These are phyloP conservation scores for Asparagopsis taxiformis DNA, from an alignment of 31 red algal species.

Conservation along the genomic window DNA sequence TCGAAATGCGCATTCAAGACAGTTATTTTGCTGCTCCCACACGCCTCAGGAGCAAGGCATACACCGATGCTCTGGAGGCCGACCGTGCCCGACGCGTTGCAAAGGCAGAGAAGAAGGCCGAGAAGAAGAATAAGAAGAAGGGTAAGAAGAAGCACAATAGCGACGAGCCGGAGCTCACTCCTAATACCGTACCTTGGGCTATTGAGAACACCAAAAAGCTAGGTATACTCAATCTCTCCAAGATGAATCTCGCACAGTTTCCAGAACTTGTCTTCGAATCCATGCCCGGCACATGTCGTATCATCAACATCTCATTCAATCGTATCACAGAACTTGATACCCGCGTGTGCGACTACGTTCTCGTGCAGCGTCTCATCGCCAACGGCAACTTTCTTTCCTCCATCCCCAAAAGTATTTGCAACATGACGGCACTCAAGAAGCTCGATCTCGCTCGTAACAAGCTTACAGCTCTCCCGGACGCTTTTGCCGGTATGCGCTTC, in stretches of 20 bases:
- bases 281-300: slow-evolving; percentile 37
- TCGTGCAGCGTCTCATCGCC: slow-evolving; percentile 53
- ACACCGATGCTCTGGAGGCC: slow-evolving; percentile 15
- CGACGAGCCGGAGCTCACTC: slow-evolving; percentile 18
- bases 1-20: slow-evolving; percentile 38
- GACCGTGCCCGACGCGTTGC: slow-evolving; percentile 11
- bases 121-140: slow-evolving; percentile 15
- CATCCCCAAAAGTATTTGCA: slow-evolving; percentile 16
- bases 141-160: neutral
- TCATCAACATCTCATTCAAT: slow-evolving; percentile 58
- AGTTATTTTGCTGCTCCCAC: slow-evolving; percentile 23
- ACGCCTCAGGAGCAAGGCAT: slow-evolving; percentile 25
- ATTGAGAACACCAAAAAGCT: slow-evolving; percentile 46
- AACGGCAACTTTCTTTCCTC: slow-evolving; percentile 44
- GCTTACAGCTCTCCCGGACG: slow-evolving; percentile 29
- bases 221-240: slow-evolving; percentile 40
- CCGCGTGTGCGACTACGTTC: slow-evolving; percentile 41
- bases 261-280: slow-evolving; percentile 49
- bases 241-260: slow-evolving; percentile 33
- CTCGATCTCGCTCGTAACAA: slow-evolving; percentile 48
- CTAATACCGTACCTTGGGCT: slow-evolving; percentile 43
- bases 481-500: slow-evolving; percentile 34
- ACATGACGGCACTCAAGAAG: slow-evolving; percentile 54
- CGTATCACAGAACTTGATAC: slow-evolving; percentile 20
- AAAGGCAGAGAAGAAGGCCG: slow-evolving; percentile 29